Conservation (phyloP, 805 yeast genomes). For the Jamesozyma gamospora region DNA sequence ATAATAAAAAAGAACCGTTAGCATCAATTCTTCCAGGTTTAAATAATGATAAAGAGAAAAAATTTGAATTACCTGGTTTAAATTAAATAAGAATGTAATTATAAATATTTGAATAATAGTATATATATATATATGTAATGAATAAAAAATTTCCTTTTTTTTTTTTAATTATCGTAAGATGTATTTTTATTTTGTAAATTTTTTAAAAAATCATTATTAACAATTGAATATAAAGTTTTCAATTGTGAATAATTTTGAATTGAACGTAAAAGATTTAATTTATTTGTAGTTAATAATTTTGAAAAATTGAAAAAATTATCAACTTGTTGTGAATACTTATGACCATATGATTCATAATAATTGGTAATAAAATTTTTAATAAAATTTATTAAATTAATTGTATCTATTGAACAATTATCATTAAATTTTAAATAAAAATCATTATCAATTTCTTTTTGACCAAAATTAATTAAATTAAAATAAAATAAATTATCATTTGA, state of each 20-base stretch:
- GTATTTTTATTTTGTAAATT: background rate
- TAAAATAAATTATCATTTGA: conserved; percentile 1
- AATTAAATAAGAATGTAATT: background rate
- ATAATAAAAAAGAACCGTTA: background rate
- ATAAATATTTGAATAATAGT: too few relatives aligned
- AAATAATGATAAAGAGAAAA: background rate
- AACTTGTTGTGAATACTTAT: conserved; percentile 15
- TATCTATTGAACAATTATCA: conserved; percentile 2
- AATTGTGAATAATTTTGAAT: background rate
- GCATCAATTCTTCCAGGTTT: conserved; percentile 8
- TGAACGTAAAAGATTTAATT: background rate
- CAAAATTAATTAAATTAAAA: conserved; percentile 4
- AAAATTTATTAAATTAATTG: conserved; percentile 10
- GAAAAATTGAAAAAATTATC: conserved; percentile 3
- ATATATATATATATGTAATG: background rate
- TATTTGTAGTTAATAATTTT: background rate
- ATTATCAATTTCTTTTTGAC: background rate
- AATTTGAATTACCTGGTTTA: background rate
- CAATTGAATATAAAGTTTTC: background rate
- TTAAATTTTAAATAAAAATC: background rate
- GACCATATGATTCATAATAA: conserved; percentile 16
- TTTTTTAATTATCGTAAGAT: background rate
- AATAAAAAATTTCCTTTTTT: background rate
- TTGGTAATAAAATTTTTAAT: conserved; percentile 16
- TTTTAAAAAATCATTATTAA: background rate